Evolutionary conservation across 306 rosid species (phyloP), one percentile per base, ranked within the genome.

Genomic region (Carpinus viminea): DNA sequence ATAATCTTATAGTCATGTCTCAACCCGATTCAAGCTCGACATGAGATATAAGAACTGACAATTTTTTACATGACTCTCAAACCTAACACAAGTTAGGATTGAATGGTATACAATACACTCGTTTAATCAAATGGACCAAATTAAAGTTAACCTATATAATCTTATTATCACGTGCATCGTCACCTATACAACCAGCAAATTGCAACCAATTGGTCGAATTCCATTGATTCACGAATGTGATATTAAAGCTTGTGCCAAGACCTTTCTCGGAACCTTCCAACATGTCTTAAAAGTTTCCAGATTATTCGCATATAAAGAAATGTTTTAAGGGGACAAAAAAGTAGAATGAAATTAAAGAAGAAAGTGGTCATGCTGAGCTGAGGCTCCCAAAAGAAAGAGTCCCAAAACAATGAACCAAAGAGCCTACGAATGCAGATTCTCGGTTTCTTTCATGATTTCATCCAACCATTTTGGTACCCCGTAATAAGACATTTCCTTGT

Each of bases 371-470:
- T 4, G 11, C 1, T 15, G 3, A 36, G 48, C 11, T 18, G 8
- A 7, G n/a, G 18, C 15, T 1, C 17, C 43, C 10, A 7, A 17
- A 36, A 1, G 12, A 0, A 12, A 2, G 7, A 61, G 28, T 41
- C 51, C 17, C 13, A 41, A 68, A 41, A 16, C 72, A 68, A 68
- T 68, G 72, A 68, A 68, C 50, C 20, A n/a, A 41, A n/a, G 34
- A 24, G 16, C 34, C 28, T 59, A 59, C 12, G 7, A 9, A 2
- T 48, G 64, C 64, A 57, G 9, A 57, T 57, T 57, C 31, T 20
- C 26, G 26, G 12, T 20, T 57, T 24, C 36, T 28, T 20, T 5
- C 65, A 7, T 12, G n/a, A n/a, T n/a, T n/a, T n/a, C n/a, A n/a
- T n/a, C n/a, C n/a, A n/a, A n/a, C n/a, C 16, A 41, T n/a, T 11